phyloP scores from a whole-genome alignment of 306 rosid genomes.

The Trifolium dubium region DNA sequence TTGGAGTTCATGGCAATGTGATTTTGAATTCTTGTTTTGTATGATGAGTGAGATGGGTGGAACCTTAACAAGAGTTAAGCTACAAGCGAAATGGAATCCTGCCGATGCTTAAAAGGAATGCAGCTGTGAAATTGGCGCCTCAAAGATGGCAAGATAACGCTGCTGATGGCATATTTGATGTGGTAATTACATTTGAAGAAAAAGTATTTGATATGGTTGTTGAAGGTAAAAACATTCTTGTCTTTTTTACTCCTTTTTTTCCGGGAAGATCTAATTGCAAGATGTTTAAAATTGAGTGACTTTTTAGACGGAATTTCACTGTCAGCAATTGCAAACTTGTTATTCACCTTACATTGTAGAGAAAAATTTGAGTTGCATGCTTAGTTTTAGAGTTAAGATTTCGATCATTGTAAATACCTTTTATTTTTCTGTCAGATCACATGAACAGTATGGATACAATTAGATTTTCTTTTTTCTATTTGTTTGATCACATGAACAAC shows the following conservation, averaged over 20 bases:
- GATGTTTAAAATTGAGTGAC: conserved; percentile 10
- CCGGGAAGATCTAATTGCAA: conserved; percentile 3
- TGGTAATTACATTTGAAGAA: conserved; percentile 86
- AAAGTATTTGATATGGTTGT: conserved; percentile 92
- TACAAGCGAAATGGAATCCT: conserved; percentile 88
- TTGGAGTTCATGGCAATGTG: background rate
- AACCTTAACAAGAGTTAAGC: conserved; percentile 59
- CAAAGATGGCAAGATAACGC: conserved; percentile 98
- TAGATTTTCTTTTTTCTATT: too few species aligned
- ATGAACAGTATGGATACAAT: conserved; percentile 19
- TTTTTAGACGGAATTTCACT: conserved; percentile 7
- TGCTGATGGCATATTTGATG: conserved; percentile 78
- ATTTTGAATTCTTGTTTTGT: conserved; percentile 28
- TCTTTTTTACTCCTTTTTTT: conserved; percentile 31
- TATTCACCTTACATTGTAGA: conserved; percentile 2
- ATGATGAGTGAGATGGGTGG: conserved; percentile 25
- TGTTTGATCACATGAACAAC: conserved; percentile 4
- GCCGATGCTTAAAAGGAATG: conserved; percentile 91
- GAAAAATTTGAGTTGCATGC: conserved; percentile 16
- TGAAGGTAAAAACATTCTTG: conserved; percentile 66
- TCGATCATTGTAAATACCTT: conserved; percentile 11
- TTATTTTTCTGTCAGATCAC: conserved; percentile 2
- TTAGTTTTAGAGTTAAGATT: conserved; percentile 16
- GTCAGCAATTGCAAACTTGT: background rate
- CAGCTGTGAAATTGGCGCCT: conserved; percentile 76